Percentiles rank a stretch among this genome's conserved stretches.
phyloP scores from a whole-genome alignment of 768 basidiomycete species.

The Saitozyma podzolica region DNA sequence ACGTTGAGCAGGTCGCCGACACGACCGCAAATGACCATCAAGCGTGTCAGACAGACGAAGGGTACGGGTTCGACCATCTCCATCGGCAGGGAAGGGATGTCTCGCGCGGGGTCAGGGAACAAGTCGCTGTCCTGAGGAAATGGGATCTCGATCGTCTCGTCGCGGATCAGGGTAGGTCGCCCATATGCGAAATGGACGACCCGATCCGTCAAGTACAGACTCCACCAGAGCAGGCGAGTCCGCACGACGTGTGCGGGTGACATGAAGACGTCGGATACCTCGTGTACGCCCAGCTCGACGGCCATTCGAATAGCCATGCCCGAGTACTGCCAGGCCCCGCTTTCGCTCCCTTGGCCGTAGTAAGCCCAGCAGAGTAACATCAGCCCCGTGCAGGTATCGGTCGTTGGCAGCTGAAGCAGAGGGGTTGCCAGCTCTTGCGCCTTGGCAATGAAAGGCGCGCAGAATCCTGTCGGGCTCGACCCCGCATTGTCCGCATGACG shows the following conservation, averaged over 20 bases:
- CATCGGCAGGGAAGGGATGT: conserved; percentile 2
- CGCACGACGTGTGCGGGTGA: conserved; percentile 38
- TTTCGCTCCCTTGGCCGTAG: conserved; percentile 42
- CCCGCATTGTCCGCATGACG: conserved; percentile 19
- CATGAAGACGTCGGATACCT: conserved; percentile 40
- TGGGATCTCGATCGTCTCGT: conserved; percentile 45
- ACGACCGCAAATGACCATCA: conserved; percentile 45
- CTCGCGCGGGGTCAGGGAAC: conserved; percentile 37
- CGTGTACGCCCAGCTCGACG: conserved; percentile 42
- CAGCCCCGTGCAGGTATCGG: conserved; percentile 42
- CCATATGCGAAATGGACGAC: conserved; percentile 38
- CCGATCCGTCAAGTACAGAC: conserved; percentile 41
- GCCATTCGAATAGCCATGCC: conserved; percentile 46
- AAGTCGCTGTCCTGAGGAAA: conserved; percentile 41
- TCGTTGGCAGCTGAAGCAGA: conserved; percentile 38
- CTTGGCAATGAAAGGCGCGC: conserved; percentile 44
- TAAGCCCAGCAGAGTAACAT: conserved; percentile 40
- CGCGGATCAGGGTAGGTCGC: conserved; percentile 31
- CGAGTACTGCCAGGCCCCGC: conserved; percentile 42
- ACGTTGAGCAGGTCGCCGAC: conserved; percentile 43
- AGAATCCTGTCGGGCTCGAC: conserved; percentile 19
- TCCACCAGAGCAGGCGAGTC: conserved; percentile 42
- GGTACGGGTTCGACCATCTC: conserved; percentile 37
- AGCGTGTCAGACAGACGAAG: conserved; percentile 37
- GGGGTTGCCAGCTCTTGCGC: conserved; percentile 43